Conservation (phyloP, 1,284 basidiomycete species). For the Kwoniella shivajii region DNA sequence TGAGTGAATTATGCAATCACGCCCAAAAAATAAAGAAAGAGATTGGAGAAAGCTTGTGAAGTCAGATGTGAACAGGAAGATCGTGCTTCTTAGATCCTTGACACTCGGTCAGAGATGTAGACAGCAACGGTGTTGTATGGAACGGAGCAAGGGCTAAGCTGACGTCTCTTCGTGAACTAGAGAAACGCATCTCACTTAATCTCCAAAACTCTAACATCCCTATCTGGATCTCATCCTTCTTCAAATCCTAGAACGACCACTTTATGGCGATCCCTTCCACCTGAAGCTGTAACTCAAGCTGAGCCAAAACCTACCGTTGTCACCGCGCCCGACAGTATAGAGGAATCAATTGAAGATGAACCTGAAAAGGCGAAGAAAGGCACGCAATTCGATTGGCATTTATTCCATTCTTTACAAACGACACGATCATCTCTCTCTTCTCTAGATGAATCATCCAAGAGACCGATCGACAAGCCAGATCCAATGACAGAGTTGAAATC, state of each 20-base stretch:
- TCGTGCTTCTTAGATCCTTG: no score
- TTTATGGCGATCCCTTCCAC: slow-evolving; percentile 40
- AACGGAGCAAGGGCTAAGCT: not conserved
- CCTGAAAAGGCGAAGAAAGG: not conserved
- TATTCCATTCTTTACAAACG: slow-evolving; percentile 40
- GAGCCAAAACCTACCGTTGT: not conserved
- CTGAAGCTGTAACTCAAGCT: slow-evolving; percentile 4
- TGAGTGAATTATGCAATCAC: slow-evolving; percentile 21
- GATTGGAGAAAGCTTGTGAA: not conserved
- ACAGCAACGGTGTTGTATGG: not conserved
- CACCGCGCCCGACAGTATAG: not conserved
- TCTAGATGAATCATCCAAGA: slow-evolving; percentile 26
- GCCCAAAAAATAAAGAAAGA: no score
- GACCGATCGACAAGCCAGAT: slow-evolving; percentile 17
- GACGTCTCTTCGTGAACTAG: slow-evolving; percentile 21
- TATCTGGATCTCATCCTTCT: slow-evolving; percentile 40
- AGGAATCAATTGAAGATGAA: not conserved
- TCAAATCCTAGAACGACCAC: slow-evolving; percentile 44
- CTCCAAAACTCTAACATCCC: slow-evolving; percentile 34
- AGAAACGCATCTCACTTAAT: slow-evolving; percentile 40
- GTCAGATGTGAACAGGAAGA: not conserved
- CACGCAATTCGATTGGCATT: slow-evolving; percentile 34
- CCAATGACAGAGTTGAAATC: slow-evolving; percentile 21
- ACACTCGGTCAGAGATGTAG: no score
- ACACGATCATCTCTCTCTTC: slow-evolving; percentile 31